phyloP scores from a whole-genome alignment of 768 basidiomycete species.

The Pleurotus djamor region DNA sequence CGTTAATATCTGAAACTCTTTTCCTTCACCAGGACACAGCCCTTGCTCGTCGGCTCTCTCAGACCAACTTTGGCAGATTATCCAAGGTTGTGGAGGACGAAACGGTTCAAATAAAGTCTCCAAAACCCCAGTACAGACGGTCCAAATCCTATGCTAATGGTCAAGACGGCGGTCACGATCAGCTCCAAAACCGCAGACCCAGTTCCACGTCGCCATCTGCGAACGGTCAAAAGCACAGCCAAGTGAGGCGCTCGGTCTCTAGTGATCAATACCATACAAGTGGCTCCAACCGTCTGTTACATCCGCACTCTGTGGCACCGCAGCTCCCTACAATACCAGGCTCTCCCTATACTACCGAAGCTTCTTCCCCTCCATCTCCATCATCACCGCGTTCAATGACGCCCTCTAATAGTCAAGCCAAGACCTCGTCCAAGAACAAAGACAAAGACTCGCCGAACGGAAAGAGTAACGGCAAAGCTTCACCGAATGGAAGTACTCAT shows the following conservation, averaged over 20 bases:
- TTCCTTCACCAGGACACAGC: slow-evolving; percentile 56
- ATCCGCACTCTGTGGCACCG: slow-evolving; percentile 25
- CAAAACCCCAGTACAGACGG: slow-evolving; percentile 23
- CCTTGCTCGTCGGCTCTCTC: slow-evolving; percentile 68
- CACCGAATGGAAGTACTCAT: slow-evolving; percentile 20
- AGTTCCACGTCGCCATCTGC: background rate
- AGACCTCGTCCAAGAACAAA: slow-evolving; percentile 20
- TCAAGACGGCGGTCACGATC: slow-evolving; percentile 21
- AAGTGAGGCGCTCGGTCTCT: slow-evolving; percentile 25
- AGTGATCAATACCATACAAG: slow-evolving; percentile 13
- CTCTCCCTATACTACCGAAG: slow-evolving; percentile 66
- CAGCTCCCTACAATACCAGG: slow-evolving; percentile 66
- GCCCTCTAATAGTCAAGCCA: slow-evolving; percentile 15
- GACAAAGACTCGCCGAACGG: slow-evolving; percentile 32
- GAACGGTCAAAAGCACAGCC: slow-evolving; percentile 14
- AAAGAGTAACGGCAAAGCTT: slow-evolving; percentile 17
- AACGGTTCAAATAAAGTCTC: background rate
- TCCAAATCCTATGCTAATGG: slow-evolving; percentile 34
- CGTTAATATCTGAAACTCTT: background rate
- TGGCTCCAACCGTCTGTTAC: slow-evolving; percentile 4
- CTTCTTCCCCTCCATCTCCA: slow-evolving; percentile 52
- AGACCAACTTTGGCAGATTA: slow-evolving; percentile 43
- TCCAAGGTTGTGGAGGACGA: slow-evolving; percentile 22
- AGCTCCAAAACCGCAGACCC: slow-evolving; percentile 3
- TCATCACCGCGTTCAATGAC: slow-evolving; percentile 26